phyloP scores from a whole-genome alignment of 371 early-diverging fungal species.

The Mucor piriformis region DNA sequence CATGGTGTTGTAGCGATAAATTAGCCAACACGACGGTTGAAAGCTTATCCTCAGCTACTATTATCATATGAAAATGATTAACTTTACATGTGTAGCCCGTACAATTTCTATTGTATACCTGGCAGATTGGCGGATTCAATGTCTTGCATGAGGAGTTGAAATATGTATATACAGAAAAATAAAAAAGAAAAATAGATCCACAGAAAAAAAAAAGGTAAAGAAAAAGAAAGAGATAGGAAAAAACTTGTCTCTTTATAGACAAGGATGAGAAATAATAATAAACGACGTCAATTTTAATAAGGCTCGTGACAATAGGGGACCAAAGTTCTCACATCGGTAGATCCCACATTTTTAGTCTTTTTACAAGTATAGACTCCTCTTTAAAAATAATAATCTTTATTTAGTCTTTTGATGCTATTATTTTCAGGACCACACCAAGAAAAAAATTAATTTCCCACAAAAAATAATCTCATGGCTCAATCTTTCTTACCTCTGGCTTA shows the following conservation, averaged over 20 bases:
- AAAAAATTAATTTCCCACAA: too few species aligned
- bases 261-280: slow-evolving; percentile 2
- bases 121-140: too few species aligned
- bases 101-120: neutral
- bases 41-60: neutral
- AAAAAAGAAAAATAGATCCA: neutral
- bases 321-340: slow-evolving; percentile 5
- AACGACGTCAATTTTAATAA: slow-evolving; percentile 24
- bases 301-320: slow-evolving; percentile 9
- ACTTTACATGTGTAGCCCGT: too few species aligned
- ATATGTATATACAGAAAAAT: neutral
- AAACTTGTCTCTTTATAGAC: slow-evolving; percentile 4
- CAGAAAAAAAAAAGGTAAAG: neutral
- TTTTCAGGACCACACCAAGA: neutral
- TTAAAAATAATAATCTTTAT: slow-evolving; percentile 14
- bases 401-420: slow-evolving; percentile 25
- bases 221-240: neutral
- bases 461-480: too few species aligned
- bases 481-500: slow-evolving; percentile 71
- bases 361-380: slow-evolving; percentile 7
- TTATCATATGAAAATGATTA: neutral
- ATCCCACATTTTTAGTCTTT: slow-evolving; percentile 7
- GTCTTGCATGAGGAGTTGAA: neutral
- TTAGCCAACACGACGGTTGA: slow-evolving; percentile 32
- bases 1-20: slow-evolving; percentile 33